These are phyloP conservation scores for Cladophialophora chaetospira DNA, from an alignment of 2,329 filamentous ascomycete genomes.

Conservation along the genomic window DNA sequence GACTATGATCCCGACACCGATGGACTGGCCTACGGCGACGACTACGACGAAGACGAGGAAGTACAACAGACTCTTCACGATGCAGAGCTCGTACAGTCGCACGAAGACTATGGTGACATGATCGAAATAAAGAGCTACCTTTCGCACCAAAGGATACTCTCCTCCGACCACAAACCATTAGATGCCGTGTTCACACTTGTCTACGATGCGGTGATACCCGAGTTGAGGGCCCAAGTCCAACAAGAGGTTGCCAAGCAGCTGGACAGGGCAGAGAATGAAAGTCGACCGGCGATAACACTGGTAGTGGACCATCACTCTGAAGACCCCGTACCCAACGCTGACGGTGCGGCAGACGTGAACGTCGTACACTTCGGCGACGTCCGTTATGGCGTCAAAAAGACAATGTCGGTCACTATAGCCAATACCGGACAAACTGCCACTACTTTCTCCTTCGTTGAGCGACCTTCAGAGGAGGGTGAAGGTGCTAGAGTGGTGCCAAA, in stretches of 20 bases:
- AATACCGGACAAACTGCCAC: constrained; percentile 87
- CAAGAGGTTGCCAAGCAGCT: constrained; percentile 84
- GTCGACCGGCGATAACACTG: constrained; percentile 77
- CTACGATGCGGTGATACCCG: constrained; percentile 83
- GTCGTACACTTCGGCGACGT: constrained; percentile 79
- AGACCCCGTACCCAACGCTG: constrained; percentile 44
- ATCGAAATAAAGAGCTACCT: constrained; percentile 70
- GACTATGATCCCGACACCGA: constrained; percentile 87
- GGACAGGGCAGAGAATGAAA: constrained; percentile 89
- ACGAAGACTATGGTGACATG: constrained; percentile 47
- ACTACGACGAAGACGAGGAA: constrained; percentile 58
- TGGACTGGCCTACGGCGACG: constrained; percentile 54
- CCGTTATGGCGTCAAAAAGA: constrained; percentile 66
- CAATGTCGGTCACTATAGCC: constrained; percentile 75
- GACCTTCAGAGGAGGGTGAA: constrained; percentile 29
- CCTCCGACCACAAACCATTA: constrained; percentile 94
- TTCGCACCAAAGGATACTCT: constrained; percentile 84
- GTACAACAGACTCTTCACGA: constrained; percentile 40
- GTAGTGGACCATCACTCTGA: constrained; percentile 66
- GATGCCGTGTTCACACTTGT: constrained; percentile 79
- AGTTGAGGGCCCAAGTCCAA: constrained; percentile 80
- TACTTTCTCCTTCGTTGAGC: constrained; percentile 74
- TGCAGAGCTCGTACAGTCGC: constrained; percentile 33
- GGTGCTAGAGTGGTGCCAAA: constrained; percentile 47
- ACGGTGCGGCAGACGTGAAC: constrained; percentile 45